Base-by-base conservation (phyloP, 1,139 yeast species). In the Geotrichum fermentans region DNA sequence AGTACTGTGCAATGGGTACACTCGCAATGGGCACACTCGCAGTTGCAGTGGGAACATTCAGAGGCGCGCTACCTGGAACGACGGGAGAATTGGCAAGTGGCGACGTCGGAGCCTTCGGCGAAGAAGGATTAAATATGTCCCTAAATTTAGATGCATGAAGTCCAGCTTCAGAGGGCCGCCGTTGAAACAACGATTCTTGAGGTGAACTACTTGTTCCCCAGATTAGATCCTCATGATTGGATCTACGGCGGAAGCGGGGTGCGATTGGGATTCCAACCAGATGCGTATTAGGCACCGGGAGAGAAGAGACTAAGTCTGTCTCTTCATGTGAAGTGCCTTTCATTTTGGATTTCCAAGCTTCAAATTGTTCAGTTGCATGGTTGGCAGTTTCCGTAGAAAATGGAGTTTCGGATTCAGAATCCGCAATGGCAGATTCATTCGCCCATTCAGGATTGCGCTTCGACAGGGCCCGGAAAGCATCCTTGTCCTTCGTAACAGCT, bases 401-500 rank as follows among this genome's bases (percentile, higher is more conserved):
- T 2, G 37, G 5, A 11, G 20, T 13, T 17, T 34, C 45, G 2
- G 33, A 22, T 33, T 42, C 45, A 3, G 45, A 26, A 14, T 42
- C 45, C 3, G 28, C 45, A 7, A 43, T 21, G 8, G 40, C 46
- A 18, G 40, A 37, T 35, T 36, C 41, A 18, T 18, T 20, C 2
- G 50, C 45, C 50, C 50, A 47, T 32, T 41, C 50, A 2, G 50
- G 50, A 21, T 32, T 40, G 8, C n/a, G 32, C 14, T 40, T 32
- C 13, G 40, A 42, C 21, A 42, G 18, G 2, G 40, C 40, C 5
- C 45, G 17, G 58, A 50, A 11, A 59, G 60, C 53, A 57, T 16
- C 49, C 60, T 18, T 49, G 53, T 8, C 53, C 52, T 26, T 53
- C 56, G 24, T 21, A 13, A 38, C 32, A 5, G 43, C 43, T 17